These are phyloP conservation scores for Alternaria sp. DNA, from an alignment of 2,329 filamentous ascomycete genomes.

Conservation along the genomic window DNA sequence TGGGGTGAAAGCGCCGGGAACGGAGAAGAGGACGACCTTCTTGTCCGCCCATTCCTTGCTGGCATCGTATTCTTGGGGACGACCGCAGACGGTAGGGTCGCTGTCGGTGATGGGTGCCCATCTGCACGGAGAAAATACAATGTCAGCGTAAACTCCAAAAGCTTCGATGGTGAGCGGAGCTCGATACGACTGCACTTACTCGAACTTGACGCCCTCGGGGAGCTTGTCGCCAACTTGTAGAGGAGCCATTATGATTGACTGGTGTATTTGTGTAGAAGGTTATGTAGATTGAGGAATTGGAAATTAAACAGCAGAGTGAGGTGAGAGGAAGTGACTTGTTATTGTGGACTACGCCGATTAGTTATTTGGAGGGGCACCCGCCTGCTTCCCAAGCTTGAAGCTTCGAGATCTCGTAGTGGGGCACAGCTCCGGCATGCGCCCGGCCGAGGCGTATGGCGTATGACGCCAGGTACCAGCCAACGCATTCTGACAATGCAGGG, in stretches of 20 bases:
- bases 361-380: constrained; percentile 20
- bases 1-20: constrained; percentile 84
- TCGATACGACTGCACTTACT: constrained; percentile 58
- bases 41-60: constrained; percentile 77
- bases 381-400: constrained; percentile 25
- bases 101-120: constrained; percentile 82
- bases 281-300: not conserved
- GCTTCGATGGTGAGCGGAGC: not conserved
- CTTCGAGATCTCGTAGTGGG: constrained; percentile 29
- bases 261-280: constrained; percentile 1
- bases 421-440: constrained; percentile 9
- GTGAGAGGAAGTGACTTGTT: not conserved
- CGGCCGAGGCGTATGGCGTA: constrained; percentile 13
- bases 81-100: constrained; percentile 77
- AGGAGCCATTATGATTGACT: constrained; percentile 63
- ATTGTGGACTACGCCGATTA: not conserved
- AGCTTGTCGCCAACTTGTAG: constrained; percentile 85
- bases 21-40: constrained; percentile 75
- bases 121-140: constrained; percentile 49
- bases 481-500: constrained; percentile 3
- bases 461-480: constrained; percentile 24
- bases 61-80: constrained; percentile 80
- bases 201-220: constrained; percentile 81
- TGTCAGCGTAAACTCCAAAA: constrained; percentile 1
- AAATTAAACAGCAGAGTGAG: not conserved